These are phyloP conservation scores for Glycine latifolia DNA, from an alignment of 306 rosid genomes.

Conservation along the genomic window DNA sequence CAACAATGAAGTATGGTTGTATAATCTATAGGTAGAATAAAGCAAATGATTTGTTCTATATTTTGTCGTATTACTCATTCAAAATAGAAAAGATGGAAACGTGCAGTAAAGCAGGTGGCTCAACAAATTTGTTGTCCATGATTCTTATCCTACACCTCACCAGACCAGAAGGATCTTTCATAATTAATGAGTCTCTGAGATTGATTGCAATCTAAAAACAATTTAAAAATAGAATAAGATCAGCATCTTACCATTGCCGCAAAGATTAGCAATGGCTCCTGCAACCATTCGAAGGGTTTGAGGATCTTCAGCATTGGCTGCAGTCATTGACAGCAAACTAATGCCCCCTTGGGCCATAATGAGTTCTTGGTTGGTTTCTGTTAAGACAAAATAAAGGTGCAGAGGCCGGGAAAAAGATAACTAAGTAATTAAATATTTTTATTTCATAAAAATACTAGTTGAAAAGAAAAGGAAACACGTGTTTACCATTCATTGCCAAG, in stretches of 20 bases:
- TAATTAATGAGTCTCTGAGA: slow-evolving; percentile 11
- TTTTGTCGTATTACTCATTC: slow-evolving; percentile 20
- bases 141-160: slow-evolving; percentile 20
- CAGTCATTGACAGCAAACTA: slow-evolving; percentile 81
- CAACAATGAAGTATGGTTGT: slow-evolving; percentile 1
- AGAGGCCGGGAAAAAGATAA: slow-evolving; percentile 30
- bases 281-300: slow-evolving; percentile 99
- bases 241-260: slow-evolving; percentile 85
- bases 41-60: slow-evolving; percentile 18
- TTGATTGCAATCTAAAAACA: slow-evolving; percentile 34
- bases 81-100: slow-evolving; percentile 18
- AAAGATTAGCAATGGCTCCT: slow-evolving; percentile 97
- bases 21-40: not conserved
- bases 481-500: slow-evolving; percentile 95
- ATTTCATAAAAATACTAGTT: slow-evolving; percentile 4
- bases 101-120: slow-evolving; percentile 29
- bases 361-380: slow-evolving; percentile 99
- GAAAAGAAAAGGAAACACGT: slow-evolving; percentile 19
- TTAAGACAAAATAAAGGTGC: slow-evolving; percentile 44
- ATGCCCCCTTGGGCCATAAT: slow-evolving; percentile 98
- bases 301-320: slow-evolving; percentile 89
- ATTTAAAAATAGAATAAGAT: slow-evolving; percentile 37
- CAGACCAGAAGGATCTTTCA: slow-evolving; percentile 33
- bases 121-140: slow-evolving; percentile 33
- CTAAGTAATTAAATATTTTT: slow-evolving; percentile 18